Evolutionary conservation across 768 basidiomycete genomes (phyloP).

Genomic region (Tulasnella sp.): DNA sequence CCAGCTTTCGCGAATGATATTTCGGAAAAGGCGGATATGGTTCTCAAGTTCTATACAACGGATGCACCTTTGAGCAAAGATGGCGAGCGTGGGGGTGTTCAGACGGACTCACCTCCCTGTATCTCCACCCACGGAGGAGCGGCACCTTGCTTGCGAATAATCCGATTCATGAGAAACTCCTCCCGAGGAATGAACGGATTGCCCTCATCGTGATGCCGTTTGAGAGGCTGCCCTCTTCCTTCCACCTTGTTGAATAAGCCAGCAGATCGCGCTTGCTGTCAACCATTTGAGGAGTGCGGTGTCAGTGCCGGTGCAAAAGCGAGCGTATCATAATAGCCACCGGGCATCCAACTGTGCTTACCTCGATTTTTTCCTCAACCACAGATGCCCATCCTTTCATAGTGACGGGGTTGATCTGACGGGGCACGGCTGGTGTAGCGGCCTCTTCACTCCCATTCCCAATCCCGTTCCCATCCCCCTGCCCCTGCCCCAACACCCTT

Average conservation of each 20-base stretch:
- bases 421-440: background rate
- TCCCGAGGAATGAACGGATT: slow-evolving; percentile 73
- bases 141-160: slow-evolving; percentile 79
- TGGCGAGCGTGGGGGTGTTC: background rate
- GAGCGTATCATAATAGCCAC: slow-evolving; percentile 12
- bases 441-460: too few species aligned
- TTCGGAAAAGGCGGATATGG: slow-evolving; percentile 63
- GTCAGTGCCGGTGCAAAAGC: background rate
- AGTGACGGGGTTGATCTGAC: slow-evolving; percentile 56
- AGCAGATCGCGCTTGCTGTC: slow-evolving; percentile 63
- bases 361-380: slow-evolving; percentile 82
- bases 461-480: background rate
- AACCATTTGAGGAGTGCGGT: background rate
- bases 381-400: slow-evolving; percentile 76
- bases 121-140: slow-evolving; percentile 86
- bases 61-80: too few species aligned
- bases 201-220: slow-evolving; percentile 50
- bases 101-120: slow-evolving; percentile 51
- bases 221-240: slow-evolving; percentile 63
- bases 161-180: slow-evolving; percentile 85
- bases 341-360: slow-evolving; percentile 40
- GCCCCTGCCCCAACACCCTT: slow-evolving; percentile 44
- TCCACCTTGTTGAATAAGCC: slow-evolving; percentile 74
- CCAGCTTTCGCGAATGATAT: slow-evolving; percentile 68
- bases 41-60: slow-evolving; percentile 76